phyloP scores from a whole-genome alignment of 129 eudicot species.

The Sambucus nigra region DNA sequence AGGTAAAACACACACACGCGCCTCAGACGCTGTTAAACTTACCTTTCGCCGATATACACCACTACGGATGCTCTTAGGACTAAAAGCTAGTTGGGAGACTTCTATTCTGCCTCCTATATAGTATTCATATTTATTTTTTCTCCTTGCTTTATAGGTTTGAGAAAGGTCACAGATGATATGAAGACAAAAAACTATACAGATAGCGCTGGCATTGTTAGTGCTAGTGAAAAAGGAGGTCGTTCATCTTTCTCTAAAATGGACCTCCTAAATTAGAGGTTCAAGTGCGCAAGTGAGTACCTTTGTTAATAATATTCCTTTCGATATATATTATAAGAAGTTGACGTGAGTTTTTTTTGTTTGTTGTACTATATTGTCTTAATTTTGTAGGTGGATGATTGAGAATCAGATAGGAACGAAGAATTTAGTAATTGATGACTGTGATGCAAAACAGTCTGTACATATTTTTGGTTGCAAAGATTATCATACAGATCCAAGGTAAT shows the following conservation, averaged over 20 bases:
- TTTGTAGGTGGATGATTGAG: constrained; percentile 89
- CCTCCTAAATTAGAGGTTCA: constrained; percentile 91
- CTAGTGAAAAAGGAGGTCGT: constrained; percentile 31
- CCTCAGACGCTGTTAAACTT: too few relatives aligned
- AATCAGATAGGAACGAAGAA: constrained; percentile 75
- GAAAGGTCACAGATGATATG: constrained; percentile 89
- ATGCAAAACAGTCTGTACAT: constrained; percentile 72
- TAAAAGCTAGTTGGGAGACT: not conserved
- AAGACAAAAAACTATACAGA: constrained; percentile 76
- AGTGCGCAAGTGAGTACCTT: constrained; percentile 82
- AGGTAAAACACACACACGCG: too few relatives aligned
- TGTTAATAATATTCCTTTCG: not conserved
- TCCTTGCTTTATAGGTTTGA: constrained; percentile 46
- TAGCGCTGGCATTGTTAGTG: constrained; percentile 57
- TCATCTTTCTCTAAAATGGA: constrained; percentile 50
- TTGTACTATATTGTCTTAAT: constrained; percentile 1
- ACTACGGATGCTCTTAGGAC: too few relatives aligned
- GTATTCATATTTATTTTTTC: not conserved
- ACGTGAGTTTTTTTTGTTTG: not conserved
- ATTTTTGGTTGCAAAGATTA: constrained; percentile 89
- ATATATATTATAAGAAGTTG: not conserved
- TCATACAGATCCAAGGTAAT: constrained; percentile 76
- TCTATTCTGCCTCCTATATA: too few relatives aligned
- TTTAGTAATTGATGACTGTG: constrained; percentile 79
- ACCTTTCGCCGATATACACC: too few relatives aligned